Evolutionary conservation across 1,139 yeast genomes (phyloP), one percentile per base, ranked within the genome.

Genomic region (Kazachstania sp.): DNA sequence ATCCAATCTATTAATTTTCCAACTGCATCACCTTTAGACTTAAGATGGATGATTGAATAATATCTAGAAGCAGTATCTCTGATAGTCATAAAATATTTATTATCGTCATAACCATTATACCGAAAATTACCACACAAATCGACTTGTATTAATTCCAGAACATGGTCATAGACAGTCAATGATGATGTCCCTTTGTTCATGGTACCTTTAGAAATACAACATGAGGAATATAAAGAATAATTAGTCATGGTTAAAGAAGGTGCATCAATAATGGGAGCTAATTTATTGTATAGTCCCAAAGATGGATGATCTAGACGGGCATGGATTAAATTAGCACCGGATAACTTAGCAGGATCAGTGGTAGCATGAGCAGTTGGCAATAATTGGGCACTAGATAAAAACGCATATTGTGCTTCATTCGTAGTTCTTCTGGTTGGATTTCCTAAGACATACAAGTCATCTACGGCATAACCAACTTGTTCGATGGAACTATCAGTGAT

Each of bases 121-220:
- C 45, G 35, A 23, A 49, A 47, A 4, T 29, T 11, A 13, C 47
- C 51, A 32, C 49, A 45, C 1, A 48, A 3, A 42, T 45, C 49
- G 15, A 37, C 43, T 16, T 49, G 49, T 5, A 49, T 23, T 1
- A 47, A 16, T 32, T 49, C 39, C 1, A 47, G 29, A 1, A 49
- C 50, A 28, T 37, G 16, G 16, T 15, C 16, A 4, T 32, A 32
- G 4, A 2, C 2, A 9, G 35, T 32, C 6, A 5, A 3, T 1
- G 41, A 28, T 2, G 12, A n/a, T 12, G 20, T 12, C 4, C 41
- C 48, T 20, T 43, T 46, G 6, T 31, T 2, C 3, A 44, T 39
- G 4, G 18, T 26, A 4, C 30, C 36, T n/a, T 43, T 43, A 13
- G 43, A 32, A 6, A 40, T 7, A 11, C 18, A 28, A 28, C 41